A percentile compares a stretch with the other conserved stretches of the same genome.
These are phyloP conservation scores for Dryas integrifolia DNA, from an alignment of 331 rosid species.

Conservation along the genomic window DNA sequence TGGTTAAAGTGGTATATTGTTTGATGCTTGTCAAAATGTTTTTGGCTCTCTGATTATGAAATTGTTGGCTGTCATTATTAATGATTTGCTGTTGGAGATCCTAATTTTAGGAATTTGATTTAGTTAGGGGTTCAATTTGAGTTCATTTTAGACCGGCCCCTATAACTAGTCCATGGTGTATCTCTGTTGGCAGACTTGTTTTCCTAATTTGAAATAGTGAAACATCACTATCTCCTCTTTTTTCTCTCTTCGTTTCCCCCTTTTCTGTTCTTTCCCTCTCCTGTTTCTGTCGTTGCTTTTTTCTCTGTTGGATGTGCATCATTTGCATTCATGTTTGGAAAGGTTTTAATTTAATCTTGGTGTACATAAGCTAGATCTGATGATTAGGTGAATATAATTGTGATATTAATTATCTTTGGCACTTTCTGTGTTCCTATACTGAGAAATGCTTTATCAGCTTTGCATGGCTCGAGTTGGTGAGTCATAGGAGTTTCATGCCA, in stretches of 20 bases:
- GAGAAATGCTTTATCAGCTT: conserved; percentile 52
- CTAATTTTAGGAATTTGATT: not conserved
- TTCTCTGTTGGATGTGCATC: not conserved
- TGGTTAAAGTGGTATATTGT: not conserved
- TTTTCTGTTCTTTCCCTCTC: not conserved
- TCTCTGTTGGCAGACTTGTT: not conserved
- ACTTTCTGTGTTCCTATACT: conserved; percentile 1
- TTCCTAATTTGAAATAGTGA: not conserved
- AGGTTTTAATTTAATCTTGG: not conserved
- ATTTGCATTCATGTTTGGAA: not conserved
- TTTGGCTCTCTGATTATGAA: not conserved
- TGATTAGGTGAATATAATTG: not conserved
- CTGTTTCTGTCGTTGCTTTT: not conserved
- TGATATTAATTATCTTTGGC: conserved; percentile 5
- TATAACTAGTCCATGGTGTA: not conserved
- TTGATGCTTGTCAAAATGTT: not conserved
- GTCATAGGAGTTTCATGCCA: conserved; percentile 93
- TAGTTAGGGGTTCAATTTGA: not conserved
- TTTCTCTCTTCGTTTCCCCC: not conserved
- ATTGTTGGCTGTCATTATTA: not conserved
- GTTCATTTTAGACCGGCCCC: not conserved
- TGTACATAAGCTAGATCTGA: not conserved
- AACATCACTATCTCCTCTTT: not conserved
- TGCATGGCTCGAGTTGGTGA: conserved; percentile 98
- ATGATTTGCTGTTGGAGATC: not conserved